Conservation (phyloP, 345 rosid genomes). For the Populus alba region DNA sequence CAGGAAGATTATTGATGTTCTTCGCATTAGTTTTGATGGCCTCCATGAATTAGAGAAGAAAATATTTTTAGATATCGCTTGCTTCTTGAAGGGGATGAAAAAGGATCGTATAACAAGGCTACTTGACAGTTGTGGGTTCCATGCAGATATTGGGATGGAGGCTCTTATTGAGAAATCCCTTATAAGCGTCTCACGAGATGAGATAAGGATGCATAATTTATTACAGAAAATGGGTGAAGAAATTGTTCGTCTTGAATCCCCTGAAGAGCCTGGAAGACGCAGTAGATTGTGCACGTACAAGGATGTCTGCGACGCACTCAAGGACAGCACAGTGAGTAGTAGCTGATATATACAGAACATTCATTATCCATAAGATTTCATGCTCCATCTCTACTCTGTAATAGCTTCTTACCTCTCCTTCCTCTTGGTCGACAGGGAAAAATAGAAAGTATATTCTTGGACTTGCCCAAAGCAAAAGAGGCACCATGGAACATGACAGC, state of each 20-base stretch:
- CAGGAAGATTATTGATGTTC: background rate
- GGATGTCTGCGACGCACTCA: background rate
- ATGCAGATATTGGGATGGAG: background rate
- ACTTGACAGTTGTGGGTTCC: background rate
- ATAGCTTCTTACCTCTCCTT: too few relatives aligned
- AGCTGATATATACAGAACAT: background rate
- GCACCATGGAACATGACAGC: too few relatives aligned
- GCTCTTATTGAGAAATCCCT: conserved; percentile 8
- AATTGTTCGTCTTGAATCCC: conserved; percentile 1
- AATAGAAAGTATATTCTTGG: too few relatives aligned
- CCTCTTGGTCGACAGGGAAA: too few relatives aligned
- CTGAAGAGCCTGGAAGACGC: conserved; percentile 1
- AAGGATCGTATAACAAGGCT: background rate
- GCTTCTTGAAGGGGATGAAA: conserved; percentile 7
- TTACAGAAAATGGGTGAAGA: conserved; percentile 4
- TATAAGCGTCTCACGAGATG: background rate
- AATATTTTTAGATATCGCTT: conserved; percentile 8
- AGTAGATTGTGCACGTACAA: background rate
- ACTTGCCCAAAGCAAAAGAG: too few relatives aligned
- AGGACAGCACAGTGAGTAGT: background rate
- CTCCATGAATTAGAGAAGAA: conserved; percentile 8
- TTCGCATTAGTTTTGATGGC: conserved; percentile 6
- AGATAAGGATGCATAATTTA: conserved; percentile 1
- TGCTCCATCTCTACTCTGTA: too few relatives aligned
- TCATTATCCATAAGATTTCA: too few relatives aligned